Conservation (phyloP, 2,329 filamentous ascomycete species). For the Colletotrichum abscissum region DNA sequence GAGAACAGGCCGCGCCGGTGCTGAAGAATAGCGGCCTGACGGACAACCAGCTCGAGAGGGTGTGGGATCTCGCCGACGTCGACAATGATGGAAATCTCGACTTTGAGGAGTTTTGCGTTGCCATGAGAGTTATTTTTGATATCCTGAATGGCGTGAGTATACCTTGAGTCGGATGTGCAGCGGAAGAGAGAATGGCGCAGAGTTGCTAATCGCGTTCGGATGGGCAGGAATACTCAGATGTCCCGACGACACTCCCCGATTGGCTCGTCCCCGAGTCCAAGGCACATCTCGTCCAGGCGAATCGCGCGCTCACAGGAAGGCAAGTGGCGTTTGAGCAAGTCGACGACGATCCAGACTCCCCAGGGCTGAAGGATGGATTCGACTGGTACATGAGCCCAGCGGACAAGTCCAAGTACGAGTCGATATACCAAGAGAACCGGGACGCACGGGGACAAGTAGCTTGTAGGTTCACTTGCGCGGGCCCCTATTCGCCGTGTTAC, state of each 20-base stretch:
- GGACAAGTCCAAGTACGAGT: slow-evolving; percentile 95
- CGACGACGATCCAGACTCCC: slow-evolving; percentile 83
- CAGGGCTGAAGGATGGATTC: slow-evolving; percentile 93
- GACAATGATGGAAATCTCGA: slow-evolving; percentile 97
- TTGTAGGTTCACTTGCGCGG: slow-evolving; percentile 62
- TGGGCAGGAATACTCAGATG: slow-evolving; percentile 84
- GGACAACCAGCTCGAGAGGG: slow-evolving; percentile 87
- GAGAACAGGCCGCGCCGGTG: slow-evolving; percentile 71
- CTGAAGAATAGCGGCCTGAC: slow-evolving; percentile 73
- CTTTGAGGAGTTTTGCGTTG: slow-evolving; percentile 99
- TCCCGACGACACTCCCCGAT: slow-evolving; percentile 87
- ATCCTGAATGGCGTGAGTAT: slow-evolving; percentile 87
- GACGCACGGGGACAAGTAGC: slow-evolving; percentile 87
- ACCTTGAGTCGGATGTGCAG: neutral
- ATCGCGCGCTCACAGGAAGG: slow-evolving; percentile 80
- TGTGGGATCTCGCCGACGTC: slow-evolving; percentile 98
- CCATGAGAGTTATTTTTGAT: slow-evolving; percentile 98
- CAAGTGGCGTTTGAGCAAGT: slow-evolving; percentile 87
- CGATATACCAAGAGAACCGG: slow-evolving; percentile 94
- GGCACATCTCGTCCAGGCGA: slow-evolving; percentile 88
- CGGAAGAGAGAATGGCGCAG: neutral
- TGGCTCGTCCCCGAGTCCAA: slow-evolving; percentile 98
- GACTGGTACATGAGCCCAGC: slow-evolving; percentile 98
- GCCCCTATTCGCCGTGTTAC: neutral
- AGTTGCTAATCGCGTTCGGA: slow-evolving; percentile 11